A percentile compares a stretch with the other conserved stretches of the same genome.
phyloP scores from a whole-genome alignment of 2,329 filamentous ascomycete genomes.

The Talaromyces amestolkiae region DNA sequence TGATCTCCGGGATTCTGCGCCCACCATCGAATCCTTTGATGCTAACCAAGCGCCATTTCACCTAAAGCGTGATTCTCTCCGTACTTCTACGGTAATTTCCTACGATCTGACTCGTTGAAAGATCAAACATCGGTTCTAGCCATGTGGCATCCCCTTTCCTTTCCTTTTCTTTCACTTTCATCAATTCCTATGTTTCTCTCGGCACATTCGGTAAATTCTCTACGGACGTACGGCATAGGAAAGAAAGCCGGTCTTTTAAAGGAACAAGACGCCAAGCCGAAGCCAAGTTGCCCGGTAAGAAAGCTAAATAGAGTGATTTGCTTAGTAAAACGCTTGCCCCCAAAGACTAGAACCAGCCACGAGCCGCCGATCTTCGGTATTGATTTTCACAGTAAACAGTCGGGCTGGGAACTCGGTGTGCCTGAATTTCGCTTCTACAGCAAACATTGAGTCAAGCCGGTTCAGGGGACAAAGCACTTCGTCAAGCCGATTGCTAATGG shows the following conservation, averaged over 20 bases:
- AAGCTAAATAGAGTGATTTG: not conserved
- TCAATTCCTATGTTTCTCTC: not conserved
- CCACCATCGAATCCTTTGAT: not conserved
- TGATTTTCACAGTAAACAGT: not conserved
- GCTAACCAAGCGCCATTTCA: not conserved
- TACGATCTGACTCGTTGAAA: not conserved
- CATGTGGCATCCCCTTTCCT: not conserved
- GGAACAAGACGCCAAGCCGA: slow-evolving; percentile 1
- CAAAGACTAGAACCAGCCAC: not conserved
- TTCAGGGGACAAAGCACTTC: not conserved
- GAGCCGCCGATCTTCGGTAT: not conserved
- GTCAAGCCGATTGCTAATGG: not conserved
- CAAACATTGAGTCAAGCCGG: not conserved
- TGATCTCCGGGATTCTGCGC: not conserved
- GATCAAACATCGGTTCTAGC: not conserved
- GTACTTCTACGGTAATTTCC: not conserved
- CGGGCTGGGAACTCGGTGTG: not conserved
- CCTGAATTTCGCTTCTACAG: not conserved
- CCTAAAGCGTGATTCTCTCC: not conserved
- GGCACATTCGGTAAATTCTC: not conserved
- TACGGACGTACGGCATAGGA: not conserved
- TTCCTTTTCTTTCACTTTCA: not conserved
- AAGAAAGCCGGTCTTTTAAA: not conserved
- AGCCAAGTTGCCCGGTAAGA: slow-evolving; percentile 4
- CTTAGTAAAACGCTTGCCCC: not conserved